Evolutionary conservation across 257 asterid genomes (phyloP), one percentile per base, ranked within the genome.

Genomic region (Apocynum venetum): DNA sequence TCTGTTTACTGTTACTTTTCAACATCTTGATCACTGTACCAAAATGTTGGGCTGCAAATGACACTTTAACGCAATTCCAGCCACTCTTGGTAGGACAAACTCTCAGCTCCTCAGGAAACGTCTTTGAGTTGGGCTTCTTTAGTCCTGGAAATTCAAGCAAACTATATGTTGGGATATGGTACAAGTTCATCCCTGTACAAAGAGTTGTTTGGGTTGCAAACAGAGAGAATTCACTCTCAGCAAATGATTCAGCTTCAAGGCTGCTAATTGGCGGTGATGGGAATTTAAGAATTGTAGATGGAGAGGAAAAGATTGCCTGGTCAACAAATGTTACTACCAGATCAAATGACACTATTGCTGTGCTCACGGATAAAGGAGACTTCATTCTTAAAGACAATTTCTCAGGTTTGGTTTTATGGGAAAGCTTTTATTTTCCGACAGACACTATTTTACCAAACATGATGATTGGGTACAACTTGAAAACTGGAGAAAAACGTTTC

Each of bases 111-210:
- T 51, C 84, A 35, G 74, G 81, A 3, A 60, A 80, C 14, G 81
- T 85, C 64, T 91, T 89, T 81, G 96, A 91, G 85, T 86, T 92
- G 48, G 97, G 97, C 14, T 91, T 92, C 89, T 92, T 91, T 84
- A 11, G 31, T 17, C 78, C 91, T 44, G 80, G 74, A 19, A 51
- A 31, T 8, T 71, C 91, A 0, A 74, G 81, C 61, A 66, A 60
- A n/a, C 80, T 83, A 83, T 89, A 92, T 83, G 56, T 92, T 75
- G 97, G 97, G 43, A 84, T 92, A 60, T 91, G 97, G 96, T 84
- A 85, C 90, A 89, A 86, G 76, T 83, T 77, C 41, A 52, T 76
- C 12, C 70, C 83, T 2, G 47, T n/a, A 5, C 46, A 31, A 74
- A 78, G 60, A 71, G 36, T 78, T 43, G 77, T 82, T 47, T 79